Conservation (phyloP, 495 filamentous ascomycete genomes). For the Lepraria neglecta region DNA sequence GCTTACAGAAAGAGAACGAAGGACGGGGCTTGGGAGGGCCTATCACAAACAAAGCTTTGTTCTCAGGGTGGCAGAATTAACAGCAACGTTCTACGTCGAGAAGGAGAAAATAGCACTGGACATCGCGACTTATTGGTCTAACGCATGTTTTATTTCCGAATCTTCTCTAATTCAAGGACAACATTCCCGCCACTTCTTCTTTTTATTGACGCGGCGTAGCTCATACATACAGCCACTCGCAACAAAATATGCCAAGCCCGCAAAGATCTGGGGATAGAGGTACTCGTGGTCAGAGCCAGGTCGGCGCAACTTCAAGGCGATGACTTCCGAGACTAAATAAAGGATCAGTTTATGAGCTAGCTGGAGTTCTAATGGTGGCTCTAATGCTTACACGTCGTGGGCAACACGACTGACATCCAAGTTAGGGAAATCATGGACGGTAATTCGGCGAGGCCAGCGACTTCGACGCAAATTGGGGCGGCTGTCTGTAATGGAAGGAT, state of each 20-base stretch:
- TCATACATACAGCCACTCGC: constrained; percentile 43
- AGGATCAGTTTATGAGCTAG: not conserved
- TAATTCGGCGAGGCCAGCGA: constrained; percentile 56
- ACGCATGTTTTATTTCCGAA: too few species aligned
- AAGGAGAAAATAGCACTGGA: too few species aligned
- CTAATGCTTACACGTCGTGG: constrained; percentile 41
- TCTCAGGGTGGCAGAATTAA: too few species aligned
- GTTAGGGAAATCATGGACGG: constrained; percentile 55
- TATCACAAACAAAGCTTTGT: too few species aligned
- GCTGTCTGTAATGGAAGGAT: constrained; percentile 27
- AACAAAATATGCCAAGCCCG: constrained; percentile 52
- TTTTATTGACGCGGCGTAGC: constrained; percentile 11
- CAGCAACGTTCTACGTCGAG: too few species aligned
- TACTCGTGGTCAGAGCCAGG: constrained; percentile 39
- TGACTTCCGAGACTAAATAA: constrained; percentile 52
- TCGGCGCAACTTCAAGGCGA: constrained; percentile 54
- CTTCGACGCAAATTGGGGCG: constrained; percentile 35
- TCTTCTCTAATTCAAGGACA: too few species aligned
- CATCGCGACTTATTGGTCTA: too few species aligned
- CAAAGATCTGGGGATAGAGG: constrained; percentile 57
- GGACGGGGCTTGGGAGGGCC: too few species aligned
- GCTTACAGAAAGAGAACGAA: too few species aligned
- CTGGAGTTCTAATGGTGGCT: not conserved
- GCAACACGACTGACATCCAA: constrained; percentile 59
- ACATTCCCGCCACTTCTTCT: not conserved